Percentiles rank a stretch among this genome's conserved stretches.
Conservation (phyloP, 352 stramenopile genomes). For the Globisporangium cystogenes region DNA sequence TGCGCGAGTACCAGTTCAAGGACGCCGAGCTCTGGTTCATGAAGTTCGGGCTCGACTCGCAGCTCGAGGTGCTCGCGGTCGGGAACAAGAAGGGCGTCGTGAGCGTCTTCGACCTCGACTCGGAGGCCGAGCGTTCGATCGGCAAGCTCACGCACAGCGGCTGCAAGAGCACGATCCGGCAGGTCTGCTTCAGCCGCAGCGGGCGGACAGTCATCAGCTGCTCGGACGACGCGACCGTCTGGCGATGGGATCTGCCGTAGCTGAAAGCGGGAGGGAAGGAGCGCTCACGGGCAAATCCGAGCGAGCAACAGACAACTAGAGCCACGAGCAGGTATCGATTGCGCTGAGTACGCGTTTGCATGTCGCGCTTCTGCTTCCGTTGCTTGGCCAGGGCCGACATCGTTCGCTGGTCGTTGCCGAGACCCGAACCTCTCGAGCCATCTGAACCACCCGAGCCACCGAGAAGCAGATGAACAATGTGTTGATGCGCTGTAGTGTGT, state of each 20-base stretch:
- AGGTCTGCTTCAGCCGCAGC: constrained; percentile 74
- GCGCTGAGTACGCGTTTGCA: too few relatives aligned
- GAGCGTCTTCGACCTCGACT: constrained; percentile 75
- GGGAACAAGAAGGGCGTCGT: constrained; percentile 81
- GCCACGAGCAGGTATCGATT: too few relatives aligned
- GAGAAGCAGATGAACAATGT: too few relatives aligned
- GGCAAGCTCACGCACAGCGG: constrained; percentile 70
- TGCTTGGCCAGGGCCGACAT: too few relatives aligned
- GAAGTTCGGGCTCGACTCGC: constrained; percentile 75
- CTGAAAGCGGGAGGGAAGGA: too few relatives aligned
- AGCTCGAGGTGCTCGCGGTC: constrained; percentile 71
- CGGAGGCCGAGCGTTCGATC: constrained; percentile 55
- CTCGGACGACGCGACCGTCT: constrained; percentile 69
- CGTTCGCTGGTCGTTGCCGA: too few relatives aligned
- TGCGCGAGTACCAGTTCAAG: constrained; percentile 81
- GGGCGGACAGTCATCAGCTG: constrained; percentile 66
- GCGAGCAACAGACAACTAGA: neutral
- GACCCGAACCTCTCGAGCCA: too few relatives aligned
- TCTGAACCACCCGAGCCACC: too few relatives aligned
- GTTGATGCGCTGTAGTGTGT: too few relatives aligned
- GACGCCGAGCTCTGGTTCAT: constrained; percentile 86
- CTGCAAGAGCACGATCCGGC: constrained; percentile 75
- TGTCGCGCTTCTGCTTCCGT: too few relatives aligned
- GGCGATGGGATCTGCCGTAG: constrained; percentile 62
- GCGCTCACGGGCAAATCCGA: neutral